phyloP scores from a whole-genome alignment of 2,329 filamentous ascomycete species.

The Neonectria hederae region DNA sequence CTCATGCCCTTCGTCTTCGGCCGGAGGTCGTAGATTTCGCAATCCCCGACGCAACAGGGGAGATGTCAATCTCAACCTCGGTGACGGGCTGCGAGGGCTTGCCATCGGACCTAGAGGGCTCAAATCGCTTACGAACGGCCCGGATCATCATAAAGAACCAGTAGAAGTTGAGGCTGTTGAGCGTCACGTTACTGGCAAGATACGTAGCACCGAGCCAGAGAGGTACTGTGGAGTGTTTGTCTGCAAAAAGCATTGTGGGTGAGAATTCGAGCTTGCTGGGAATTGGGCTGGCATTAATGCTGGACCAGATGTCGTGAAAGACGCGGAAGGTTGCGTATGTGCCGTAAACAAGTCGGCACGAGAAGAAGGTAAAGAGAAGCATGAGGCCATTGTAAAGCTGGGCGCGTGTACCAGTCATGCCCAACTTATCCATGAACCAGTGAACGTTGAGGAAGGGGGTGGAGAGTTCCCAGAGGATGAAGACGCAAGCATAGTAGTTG shows the following conservation, averaged over 20 bases:
- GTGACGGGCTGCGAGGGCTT: constrained; percentile 41
- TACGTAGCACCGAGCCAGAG: constrained; percentile 76
- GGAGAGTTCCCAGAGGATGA: constrained; percentile 89
- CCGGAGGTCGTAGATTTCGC: constrained; percentile 25
- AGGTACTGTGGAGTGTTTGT: constrained; percentile 64
- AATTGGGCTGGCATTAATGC: constrained; percentile 52
- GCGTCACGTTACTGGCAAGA: constrained; percentile 72
- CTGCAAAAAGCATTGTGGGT: constrained; percentile 55
- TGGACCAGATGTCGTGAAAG: constrained; percentile 74
- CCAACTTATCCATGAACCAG: constrained; percentile 91
- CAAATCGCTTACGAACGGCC: constrained; percentile 80
- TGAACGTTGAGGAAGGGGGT: constrained; percentile 88
- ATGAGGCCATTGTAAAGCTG: constrained; percentile 82
- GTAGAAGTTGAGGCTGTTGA: constrained; percentile 82
- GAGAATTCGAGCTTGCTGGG: constrained; percentile 32
- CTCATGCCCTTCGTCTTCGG: constrained; percentile 46
- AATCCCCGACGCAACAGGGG: constrained; percentile 44
- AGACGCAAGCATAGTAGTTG: constrained; percentile 82
- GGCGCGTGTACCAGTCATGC: constrained; percentile 76
- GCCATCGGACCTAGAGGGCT: constrained; percentile 53
- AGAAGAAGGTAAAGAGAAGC: constrained; percentile 79
- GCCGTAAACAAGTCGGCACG: constrained; percentile 80
- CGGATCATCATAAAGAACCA: constrained; percentile 91
- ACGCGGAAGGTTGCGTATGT: constrained; percentile 76
- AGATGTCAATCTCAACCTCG: constrained; percentile 43